Evolutionary conservation across 2,329 filamentous ascomycete genomes (phyloP).

Genomic region (Aureobasidium subglaciale): DNA sequence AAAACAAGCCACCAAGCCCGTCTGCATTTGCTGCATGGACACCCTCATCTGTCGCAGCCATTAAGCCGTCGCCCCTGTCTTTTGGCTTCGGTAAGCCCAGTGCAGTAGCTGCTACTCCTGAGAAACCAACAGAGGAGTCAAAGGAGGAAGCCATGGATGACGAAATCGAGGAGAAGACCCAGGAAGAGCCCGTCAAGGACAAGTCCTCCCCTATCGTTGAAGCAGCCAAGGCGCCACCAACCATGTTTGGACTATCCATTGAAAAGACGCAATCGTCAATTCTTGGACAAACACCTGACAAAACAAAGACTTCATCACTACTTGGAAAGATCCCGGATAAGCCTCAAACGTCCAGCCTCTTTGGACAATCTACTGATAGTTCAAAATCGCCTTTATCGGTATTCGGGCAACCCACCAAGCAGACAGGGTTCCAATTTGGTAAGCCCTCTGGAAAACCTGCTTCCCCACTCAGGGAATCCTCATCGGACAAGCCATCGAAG

Average conservation of each 20-base stretch:
- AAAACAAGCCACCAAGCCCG: slow-evolving; percentile 12
- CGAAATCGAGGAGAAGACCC: background rate
- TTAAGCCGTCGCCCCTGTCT: slow-evolving; percentile 22
- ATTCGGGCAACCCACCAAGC: slow-evolving; percentile 1
- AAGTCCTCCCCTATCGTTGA: background rate
- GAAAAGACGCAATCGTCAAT: background rate
- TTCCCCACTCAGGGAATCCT: slow-evolving; percentile 15
- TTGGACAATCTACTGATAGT: background rate
- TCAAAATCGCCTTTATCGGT: slow-evolving; percentile 2
- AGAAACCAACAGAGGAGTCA: slow-evolving; percentile 22
- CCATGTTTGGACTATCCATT: background rate
- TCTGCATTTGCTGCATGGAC: slow-evolving; percentile 33
- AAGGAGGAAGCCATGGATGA: slow-evolving; percentile 24
- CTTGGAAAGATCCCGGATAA: slow-evolving; percentile 2
- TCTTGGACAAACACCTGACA: slow-evolving; percentile 1
- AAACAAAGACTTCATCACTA: background rate
- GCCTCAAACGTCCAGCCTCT: background rate
- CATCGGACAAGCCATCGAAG: slow-evolving; percentile 21
- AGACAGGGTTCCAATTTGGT: slow-evolving; percentile 16
- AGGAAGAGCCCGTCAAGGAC: background rate
- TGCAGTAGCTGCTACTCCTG: background rate
- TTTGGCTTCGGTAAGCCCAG: slow-evolving; percentile 18
- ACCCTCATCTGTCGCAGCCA: slow-evolving; percentile 28
- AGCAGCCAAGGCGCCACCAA: background rate
- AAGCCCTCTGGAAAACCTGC: slow-evolving; percentile 17